Conservation (phyloP, 768 basidiomycete species). For the Mycena galericulata region DNA sequence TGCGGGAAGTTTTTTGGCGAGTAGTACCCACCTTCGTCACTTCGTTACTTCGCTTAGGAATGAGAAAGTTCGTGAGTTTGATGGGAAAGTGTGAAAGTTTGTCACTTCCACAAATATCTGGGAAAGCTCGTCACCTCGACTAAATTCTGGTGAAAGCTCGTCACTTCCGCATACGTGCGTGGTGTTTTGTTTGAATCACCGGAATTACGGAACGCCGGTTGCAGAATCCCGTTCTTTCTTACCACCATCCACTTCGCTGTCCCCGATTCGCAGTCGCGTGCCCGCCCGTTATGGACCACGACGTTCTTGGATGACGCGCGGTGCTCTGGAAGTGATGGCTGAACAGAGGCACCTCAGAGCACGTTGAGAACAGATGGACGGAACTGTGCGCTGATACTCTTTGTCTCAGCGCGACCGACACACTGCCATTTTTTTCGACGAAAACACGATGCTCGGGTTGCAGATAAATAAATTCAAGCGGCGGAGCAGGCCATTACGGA, state of each 20-base stretch:
- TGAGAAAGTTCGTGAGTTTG: not conserved
- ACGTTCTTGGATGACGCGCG: not conserved
- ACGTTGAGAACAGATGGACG: not conserved
- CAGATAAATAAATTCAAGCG: too few species aligned
- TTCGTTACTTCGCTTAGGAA: not conserved
- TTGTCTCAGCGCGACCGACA: not conserved
- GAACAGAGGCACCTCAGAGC: not conserved
- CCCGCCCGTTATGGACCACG: constrained; percentile 7
- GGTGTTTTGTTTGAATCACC: not conserved
- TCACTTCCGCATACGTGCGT: not conserved
- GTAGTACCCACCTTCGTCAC: not conserved
- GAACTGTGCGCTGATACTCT: not conserved
- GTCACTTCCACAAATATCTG: not conserved
- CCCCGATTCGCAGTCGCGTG: not conserved
- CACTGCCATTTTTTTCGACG: not conserved
- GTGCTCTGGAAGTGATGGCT: constrained; percentile 5
- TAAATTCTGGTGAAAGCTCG: not conserved
- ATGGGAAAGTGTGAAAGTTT: not conserved
- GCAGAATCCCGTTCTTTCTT: not conserved
- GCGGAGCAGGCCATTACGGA: not conserved
- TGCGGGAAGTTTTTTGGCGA: too few species aligned
- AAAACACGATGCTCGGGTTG: not conserved
- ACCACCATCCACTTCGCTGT: not conserved
- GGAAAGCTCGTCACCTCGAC: too few species aligned
- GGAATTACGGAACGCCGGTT: not conserved